Evolutionary conservation across 1,284 basidiomycete genomes (phyloP), one percentile per base, ranked within the genome.

Genomic region (Boletus nobilissimus): DNA sequence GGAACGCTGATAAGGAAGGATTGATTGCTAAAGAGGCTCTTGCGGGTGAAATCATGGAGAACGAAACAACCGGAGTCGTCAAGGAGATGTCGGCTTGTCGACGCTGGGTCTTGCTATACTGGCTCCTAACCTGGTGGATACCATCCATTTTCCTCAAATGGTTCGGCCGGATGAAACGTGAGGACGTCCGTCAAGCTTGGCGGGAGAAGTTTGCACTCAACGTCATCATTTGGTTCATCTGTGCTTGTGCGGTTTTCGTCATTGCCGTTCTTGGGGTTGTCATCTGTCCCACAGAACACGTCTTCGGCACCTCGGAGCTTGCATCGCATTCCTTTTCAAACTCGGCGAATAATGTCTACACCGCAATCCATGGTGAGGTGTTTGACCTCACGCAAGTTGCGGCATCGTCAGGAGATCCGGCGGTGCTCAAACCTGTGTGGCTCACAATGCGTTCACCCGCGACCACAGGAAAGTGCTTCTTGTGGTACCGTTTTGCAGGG

Each of bases 121-220:
- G 96, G 94, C 85, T 95, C n/a, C 89, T 99, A 72, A 99, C 97
- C 0, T 99, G 92, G 89, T 99, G 95, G 95, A 87, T 97, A 14
- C 98, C 97, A 0, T 94, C 91, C 36, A 91, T 91, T 24, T 86
- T 94, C 72, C 88, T 99, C 66, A 89, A 87, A 29, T 93, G 91
- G 85, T 83, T 96, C 74, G 96, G 96, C 3, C 91, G 96, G 36
- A 97, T 99, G 96, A 99, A 99, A 88, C 94, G 97, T 22, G 87
- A 95, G 78, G 98, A 99, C 83, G 91, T 99, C 62, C 94, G 95
- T 64, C 97, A 99, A 87, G 98, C 98, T 2, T 99, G 97, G 98
- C 89, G 97, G 81, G 98, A 99, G 88, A 99, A 99, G 88, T 90
- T 99, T 3, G 96, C 97, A 8, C 92, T 99, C 86, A 99, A 99